Evolutionary conservation across 768 basidiomycete genomes (phyloP), one percentile per base, ranked within the genome.

Genomic region (Lactarius sp.): DNA sequence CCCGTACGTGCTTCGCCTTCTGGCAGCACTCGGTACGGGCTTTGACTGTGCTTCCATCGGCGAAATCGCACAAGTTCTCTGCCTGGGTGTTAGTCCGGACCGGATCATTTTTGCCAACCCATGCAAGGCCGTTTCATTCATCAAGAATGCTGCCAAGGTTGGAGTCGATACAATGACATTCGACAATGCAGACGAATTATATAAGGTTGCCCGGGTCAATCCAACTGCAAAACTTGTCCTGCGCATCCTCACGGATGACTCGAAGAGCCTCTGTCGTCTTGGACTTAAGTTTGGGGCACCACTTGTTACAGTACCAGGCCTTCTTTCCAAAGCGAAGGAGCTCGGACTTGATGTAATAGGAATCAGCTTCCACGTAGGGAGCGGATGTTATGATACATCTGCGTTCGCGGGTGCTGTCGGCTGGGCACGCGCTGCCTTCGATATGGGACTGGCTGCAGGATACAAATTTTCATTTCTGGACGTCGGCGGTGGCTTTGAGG

Each of bases 21-120:
- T 99, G 47, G 92, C 92, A 18, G 85, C 92, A 36, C 77, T 98
- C 54, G 97, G 97, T 33, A 79, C 91, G 1, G 94, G 94, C 16
- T 99, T 99, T 77, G 97, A 99, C 75, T 98, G 97, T 70, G 97
- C 97, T 16, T 98, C 96, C 44, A 89, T 92, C 68, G 86, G 88
- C 62, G 97, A 99, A 76, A 98, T 99, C 69, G 80, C 83, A 22
- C 83, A 85, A 66, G 88, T 98, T 33, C 78, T 97, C 31, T 76
- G 76, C 12, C 75, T 94, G 5, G 88, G 86, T 8, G 82, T 96
- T 56, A 81, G 83, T 52, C 86, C 95, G 3, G 81, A 83, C 59
- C 83, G 88, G 62, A 90, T 99, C 80, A 92, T 98, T 72, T 99
- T 94, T 71, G 97, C 97, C 67, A 99, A 99, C 76, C 97, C 97